Conservation (phyloP, 148 eudicot species). For the Agrostemma githago region DNA sequence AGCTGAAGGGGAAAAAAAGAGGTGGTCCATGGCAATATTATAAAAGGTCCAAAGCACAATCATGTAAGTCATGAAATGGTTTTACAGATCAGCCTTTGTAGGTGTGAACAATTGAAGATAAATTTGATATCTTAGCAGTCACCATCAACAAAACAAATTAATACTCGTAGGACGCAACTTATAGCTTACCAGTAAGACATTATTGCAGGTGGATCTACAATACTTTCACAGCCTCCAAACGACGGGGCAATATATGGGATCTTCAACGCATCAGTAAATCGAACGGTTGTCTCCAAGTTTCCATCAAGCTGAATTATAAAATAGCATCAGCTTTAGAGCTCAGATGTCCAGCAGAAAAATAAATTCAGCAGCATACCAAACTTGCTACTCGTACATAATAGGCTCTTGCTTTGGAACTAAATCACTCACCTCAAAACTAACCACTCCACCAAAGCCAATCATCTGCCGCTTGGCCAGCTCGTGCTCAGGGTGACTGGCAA, state of each 20-base stretch:
- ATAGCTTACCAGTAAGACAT: slow-evolving; percentile 88
- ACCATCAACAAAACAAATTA: not conserved
- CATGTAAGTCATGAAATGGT: slow-evolving; percentile 2
- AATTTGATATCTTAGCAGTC: slow-evolving; percentile 3
- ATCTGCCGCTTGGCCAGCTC: slow-evolving; percentile 77
- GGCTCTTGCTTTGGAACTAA: not conserved
- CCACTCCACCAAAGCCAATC: slow-evolving; percentile 96
- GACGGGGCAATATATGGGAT: slow-evolving; percentile 96
- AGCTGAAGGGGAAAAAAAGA: not conserved
- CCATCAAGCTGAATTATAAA: slow-evolving; percentile 60
- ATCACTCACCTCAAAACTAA: slow-evolving; percentile 85
- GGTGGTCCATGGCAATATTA: slow-evolving; percentile 10
- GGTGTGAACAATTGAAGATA: not conserved
- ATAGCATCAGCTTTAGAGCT: not conserved
- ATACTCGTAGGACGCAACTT: not conserved
- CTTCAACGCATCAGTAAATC: slow-evolving; percentile 69
- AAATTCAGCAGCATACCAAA: not conserved
- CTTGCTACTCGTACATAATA: not conserved
- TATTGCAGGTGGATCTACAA: slow-evolving; percentile 92
- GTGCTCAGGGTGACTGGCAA: slow-evolving; percentile 92
- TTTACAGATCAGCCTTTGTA: not conserved
- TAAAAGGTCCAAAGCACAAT: slow-evolving; percentile 16
- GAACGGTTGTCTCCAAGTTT: slow-evolving; percentile 53
- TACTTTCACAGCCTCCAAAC: slow-evolving; percentile 94
- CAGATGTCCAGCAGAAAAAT: not conserved